Conservation (phyloP, 805 yeast species). For the fission yeast (Schizosaccharomyces pombe) region ASM294v3 CU329670.1:4970001-4970500, state of each 20-base stretch:
- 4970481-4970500: background rate
- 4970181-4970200: background rate
- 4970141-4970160: background rate
- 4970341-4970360: background rate
- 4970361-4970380: background rate
- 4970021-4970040: background rate
- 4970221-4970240: background rate
- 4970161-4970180: background rate
- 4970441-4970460: background rate
- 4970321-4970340: background rate
- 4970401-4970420: too few species aligned
- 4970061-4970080: background rate
- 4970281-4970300: background rate
- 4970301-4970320: background rate
- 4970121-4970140: conserved; percentile 3
- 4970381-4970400: background rate
- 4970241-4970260: background rate
- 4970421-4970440: background rate
- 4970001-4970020: conserved; percentile 2
- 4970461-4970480: background rate
- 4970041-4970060: background rate
- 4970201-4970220: background rate
- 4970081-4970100: background rate
- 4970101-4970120: conserved; percentile 2
- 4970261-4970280: background rate